phyloP scores from a whole-genome alignment of 2,329 filamentous ascomycete species.

The Penicillium sumatraense region DNA sequence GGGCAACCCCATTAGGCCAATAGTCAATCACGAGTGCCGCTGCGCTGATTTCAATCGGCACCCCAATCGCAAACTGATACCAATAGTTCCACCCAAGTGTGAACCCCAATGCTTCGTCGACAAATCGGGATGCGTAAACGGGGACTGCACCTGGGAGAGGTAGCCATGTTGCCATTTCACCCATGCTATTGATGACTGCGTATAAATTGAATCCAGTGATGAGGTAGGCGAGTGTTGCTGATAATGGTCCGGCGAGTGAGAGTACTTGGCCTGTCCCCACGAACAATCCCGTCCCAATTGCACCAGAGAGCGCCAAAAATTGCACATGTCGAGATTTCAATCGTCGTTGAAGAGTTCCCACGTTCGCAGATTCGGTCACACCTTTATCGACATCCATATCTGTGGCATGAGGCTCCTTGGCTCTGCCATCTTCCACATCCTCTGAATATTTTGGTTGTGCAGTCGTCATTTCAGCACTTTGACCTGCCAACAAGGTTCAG shows the following conservation, averaged over 20 bases:
- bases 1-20: slow-evolving; percentile 26
- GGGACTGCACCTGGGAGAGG: slow-evolving; percentile 54
- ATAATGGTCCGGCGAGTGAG: slow-evolving; percentile 38
- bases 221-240: slow-evolving; percentile 38
- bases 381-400: not conserved
- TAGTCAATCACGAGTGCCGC: slow-evolving; percentile 55
- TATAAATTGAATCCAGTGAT: slow-evolving; percentile 53
- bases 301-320: slow-evolving; percentile 43
- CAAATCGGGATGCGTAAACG: slow-evolving; percentile 55
- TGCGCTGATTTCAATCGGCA: slow-evolving; percentile 54
- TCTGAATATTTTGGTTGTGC: not conserved
- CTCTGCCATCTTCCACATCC: not conserved
- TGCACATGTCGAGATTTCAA: slow-evolving; percentile 46
- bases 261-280: slow-evolving; percentile 41
- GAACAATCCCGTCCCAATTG: slow-evolving; percentile 41
- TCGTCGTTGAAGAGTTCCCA: slow-evolving; percentile 39
- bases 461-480: not conserved
- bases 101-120: slow-evolving; percentile 20
- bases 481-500: not conserved
- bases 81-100: slow-evolving; percentile 59
- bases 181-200: slow-evolving; percentile 50
- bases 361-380: slow-evolving; percentile 3
- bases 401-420: not conserved
- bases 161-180: slow-evolving; percentile 47
- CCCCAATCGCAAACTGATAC: slow-evolving; percentile 52